These are phyloP conservation scores for Myotisia sp. DNA, from an alignment of 2,329 filamentous ascomycete genomes.

Conservation along the genomic window DNA sequence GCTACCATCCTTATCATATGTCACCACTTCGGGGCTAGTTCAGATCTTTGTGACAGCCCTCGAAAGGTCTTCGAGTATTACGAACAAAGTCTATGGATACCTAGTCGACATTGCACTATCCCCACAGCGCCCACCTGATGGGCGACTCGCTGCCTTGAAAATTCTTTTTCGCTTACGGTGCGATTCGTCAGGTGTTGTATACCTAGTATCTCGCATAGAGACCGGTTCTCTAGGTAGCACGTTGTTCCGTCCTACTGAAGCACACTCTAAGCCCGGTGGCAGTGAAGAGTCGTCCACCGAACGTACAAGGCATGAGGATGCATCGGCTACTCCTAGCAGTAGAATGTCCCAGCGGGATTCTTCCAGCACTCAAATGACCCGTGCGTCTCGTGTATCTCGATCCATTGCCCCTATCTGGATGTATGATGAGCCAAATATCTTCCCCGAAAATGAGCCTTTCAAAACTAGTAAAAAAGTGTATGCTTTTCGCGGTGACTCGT, in stretches of 20 bases:
- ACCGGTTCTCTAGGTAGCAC: conserved; percentile 57
- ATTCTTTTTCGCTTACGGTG: conserved; percentile 69
- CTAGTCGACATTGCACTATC: conserved; percentile 51
- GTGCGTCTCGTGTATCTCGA: conserved; percentile 21
- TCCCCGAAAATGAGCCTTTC: conserved; percentile 40
- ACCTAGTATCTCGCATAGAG: conserved; percentile 55
- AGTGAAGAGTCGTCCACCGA: conserved; percentile 29
- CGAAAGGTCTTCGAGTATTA: conserved; percentile 51
- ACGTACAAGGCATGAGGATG: conserved; percentile 25
- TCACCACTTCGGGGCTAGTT: conserved; percentile 57
- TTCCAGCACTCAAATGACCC: conserved; percentile 18
- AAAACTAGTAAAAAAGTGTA: conserved; percentile 38
- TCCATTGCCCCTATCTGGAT: conserved; percentile 40
- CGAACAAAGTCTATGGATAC: conserved; percentile 46
- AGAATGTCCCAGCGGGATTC: conserved; percentile 22
- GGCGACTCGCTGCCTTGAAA: conserved; percentile 60
- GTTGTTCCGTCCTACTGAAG: conserved; percentile 50
- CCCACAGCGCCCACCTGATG: conserved; percentile 48
- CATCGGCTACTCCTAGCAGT: conserved; percentile 15
- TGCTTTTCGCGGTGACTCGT: conserved; percentile 31
- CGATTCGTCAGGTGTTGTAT: conserved; percentile 65
- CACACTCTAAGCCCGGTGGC: conserved; percentile 31
- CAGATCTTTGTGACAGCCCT: conserved; percentile 63
- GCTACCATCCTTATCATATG: conserved; percentile 37
- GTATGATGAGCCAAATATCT: conserved; percentile 38